Conservation (phyloP, 805 yeast species). For the Schizosaccharomyces pombe region DNA sequence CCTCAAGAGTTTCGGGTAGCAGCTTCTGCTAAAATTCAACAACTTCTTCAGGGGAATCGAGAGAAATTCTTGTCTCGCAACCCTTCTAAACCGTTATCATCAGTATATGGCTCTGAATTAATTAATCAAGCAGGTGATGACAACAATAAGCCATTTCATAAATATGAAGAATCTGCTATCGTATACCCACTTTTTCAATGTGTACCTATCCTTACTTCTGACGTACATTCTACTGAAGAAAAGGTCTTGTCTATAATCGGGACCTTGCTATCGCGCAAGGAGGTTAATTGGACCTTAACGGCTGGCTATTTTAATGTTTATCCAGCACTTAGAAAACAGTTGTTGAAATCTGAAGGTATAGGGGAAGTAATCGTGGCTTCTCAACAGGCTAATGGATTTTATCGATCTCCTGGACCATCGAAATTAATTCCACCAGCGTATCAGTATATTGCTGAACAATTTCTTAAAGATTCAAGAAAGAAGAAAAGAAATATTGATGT, state of each 20-base stretch:
- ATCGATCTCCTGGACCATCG: constrained; percentile 59
- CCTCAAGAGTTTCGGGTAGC: not conserved
- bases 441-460: constrained; percentile 44
- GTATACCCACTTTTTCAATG: constrained; percentile 85
- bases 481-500: constrained; percentile 25
- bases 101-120: not conserved
- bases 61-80: not conserved
- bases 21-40: not conserved
- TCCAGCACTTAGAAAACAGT: constrained; percentile 37
- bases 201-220: constrained; percentile 48
- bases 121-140: not conserved
- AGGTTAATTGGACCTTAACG: constrained; percentile 60
- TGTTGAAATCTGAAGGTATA: constrained; percentile 32
- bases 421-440: constrained; percentile 71
- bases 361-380: constrained; percentile 76
- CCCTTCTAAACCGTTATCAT: not conserved
- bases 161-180: constrained; percentile 12
- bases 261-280: constrained; percentile 13
- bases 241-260: constrained; percentile 36
- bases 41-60: not conserved
- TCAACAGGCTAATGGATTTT: constrained; percentile 74
- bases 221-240: constrained; percentile 53
- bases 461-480: constrained; percentile 29
- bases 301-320: constrained; percentile 92
- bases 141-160: not conserved